Percentiles rank a stretch among this genome's conserved stretches.
Conservation (phyloP, 192 early-diverging fungal genomes). For the Coemansia sp. region DNA sequence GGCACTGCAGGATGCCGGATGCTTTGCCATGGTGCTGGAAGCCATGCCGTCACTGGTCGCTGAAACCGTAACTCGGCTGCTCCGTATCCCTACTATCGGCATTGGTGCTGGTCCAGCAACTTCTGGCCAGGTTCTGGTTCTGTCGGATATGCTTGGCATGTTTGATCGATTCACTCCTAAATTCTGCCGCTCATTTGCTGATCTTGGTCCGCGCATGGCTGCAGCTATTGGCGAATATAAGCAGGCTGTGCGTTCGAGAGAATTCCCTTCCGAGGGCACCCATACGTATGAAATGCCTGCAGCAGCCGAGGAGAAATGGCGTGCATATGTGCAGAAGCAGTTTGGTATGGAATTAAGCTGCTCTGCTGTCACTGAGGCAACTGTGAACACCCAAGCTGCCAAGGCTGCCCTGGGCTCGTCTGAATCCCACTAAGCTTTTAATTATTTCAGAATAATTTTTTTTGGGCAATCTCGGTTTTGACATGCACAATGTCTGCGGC, state of each 20-base stretch:
- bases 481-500: no score
- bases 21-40: slow-evolving; percentile 88
- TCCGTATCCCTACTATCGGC: slow-evolving; percentile 91
- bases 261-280: slow-evolving; percentile 69
- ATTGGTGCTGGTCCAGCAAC: slow-evolving; percentile 89
- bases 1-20: slow-evolving; percentile 87
- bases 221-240: slow-evolving; percentile 70
- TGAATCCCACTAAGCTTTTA: no score
- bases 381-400: no score
- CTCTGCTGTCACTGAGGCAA: no score
- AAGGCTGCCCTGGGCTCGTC: no score
- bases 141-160: slow-evolving; percentile 85
- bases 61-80: slow-evolving; percentile 69
- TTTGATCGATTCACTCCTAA: slow-evolving; percentile 91
- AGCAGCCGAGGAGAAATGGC: slow-evolving; percentile 44
- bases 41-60: slow-evolving; percentile 91
- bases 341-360: slow-evolving; percentile 36
- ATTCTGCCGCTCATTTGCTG: slow-evolving; percentile 88
- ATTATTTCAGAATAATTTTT: no score
- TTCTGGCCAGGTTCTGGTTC: slow-evolving; percentile 94
- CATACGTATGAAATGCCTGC: slow-evolving; percentile 70
- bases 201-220: slow-evolving; percentile 70
- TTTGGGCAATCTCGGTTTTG: no score
- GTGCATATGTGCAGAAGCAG: slow-evolving; percentile 31
- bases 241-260: slow-evolving; percentile 69